These are phyloP conservation scores for Neurospora sp. DNA, from an alignment of 495 filamentous ascomycete genomes.

Conservation along the genomic window DNA sequence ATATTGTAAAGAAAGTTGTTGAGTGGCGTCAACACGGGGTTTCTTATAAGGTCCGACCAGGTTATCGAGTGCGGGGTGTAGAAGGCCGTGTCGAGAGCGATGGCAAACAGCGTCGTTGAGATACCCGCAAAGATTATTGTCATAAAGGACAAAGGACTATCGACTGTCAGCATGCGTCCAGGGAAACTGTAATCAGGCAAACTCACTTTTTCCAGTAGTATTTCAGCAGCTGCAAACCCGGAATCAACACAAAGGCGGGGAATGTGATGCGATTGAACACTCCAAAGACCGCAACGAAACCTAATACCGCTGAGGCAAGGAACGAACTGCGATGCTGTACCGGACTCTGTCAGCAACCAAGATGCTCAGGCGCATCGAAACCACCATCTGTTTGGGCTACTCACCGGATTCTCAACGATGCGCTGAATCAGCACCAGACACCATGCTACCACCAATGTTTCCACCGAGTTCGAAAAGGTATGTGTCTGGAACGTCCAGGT, in stretches of 20 bases:
- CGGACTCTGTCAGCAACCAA: constrained; percentile 6
- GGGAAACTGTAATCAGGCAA: not conserved
- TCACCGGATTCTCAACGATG: constrained; percentile 66
- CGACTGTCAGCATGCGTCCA: constrained; percentile 14
- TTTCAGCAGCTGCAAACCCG: constrained; percentile 68
- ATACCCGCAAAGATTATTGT: constrained; percentile 49
- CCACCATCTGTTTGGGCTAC: constrained; percentile 2
- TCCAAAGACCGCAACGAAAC: constrained; percentile 71
- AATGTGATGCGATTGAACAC: constrained; percentile 96
- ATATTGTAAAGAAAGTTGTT: constrained; percentile 91
- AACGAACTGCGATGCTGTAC: constrained; percentile 61
- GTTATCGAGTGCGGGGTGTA: constrained; percentile 52
- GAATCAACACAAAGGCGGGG: constrained; percentile 78
- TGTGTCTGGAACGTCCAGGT: constrained; percentile 99
- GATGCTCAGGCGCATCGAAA: not conserved
- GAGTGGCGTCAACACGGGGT: constrained; percentile 73
- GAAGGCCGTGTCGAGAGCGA: constrained; percentile 74
- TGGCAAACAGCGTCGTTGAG: constrained; percentile 56
- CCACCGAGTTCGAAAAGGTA: constrained; percentile 95
- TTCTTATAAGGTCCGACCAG: constrained; percentile 41
- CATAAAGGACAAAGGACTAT: constrained; percentile 59
- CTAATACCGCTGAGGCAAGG: constrained; percentile 64
- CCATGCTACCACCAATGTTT: constrained; percentile 87
- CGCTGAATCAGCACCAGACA: constrained; percentile 80
- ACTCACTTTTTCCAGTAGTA: constrained; percentile 74